Evolutionary conservation across 139 green algal genomes (phyloP).

Genomic region (Tetradesmus obliquus): DNA sequence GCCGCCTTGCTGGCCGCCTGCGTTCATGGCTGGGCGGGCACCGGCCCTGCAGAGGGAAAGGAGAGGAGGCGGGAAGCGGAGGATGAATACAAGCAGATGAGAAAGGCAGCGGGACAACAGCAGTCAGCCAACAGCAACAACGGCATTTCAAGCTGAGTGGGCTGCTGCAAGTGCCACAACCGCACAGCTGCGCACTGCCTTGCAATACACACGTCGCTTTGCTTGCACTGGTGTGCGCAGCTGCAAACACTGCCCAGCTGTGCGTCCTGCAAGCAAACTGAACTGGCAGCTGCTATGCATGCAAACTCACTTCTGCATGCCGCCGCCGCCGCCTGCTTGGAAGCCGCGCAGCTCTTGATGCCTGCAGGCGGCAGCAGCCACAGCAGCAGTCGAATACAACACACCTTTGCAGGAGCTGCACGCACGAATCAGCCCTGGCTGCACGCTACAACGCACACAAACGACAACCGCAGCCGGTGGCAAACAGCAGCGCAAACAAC

Average conservation of each 20-base stretch:
- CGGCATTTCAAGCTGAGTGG: too few relatives aligned
- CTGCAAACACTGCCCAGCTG: too few relatives aligned
- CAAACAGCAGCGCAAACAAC: not conserved
- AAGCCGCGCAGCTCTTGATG: not conserved
- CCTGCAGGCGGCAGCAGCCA: not conserved
- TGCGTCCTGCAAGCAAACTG: too few relatives aligned
- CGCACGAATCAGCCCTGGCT: not conserved
- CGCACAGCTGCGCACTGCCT: not conserved
- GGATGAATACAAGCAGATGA: not conserved
- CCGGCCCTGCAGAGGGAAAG: not conserved
- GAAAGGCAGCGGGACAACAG: not conserved
- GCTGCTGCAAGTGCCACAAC: not conserved
- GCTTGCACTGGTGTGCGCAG: too few relatives aligned
- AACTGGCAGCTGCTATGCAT: not conserved
- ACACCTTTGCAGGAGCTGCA: not conserved
- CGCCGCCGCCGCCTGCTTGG: not conserved
- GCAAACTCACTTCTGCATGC: conserved; percentile 3
- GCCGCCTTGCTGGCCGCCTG: not conserved
- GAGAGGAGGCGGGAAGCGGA: not conserved
- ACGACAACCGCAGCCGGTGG: too few relatives aligned
- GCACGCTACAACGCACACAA: not conserved
- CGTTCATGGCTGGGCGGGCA: not conserved
- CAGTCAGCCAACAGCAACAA: not conserved
- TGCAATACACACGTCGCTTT: too few relatives aligned
- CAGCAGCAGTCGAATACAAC: not conserved